Evolutionary conservation across 371 early-diverging fungal species (phyloP).

Genomic region (Mortierella sp.): DNA sequence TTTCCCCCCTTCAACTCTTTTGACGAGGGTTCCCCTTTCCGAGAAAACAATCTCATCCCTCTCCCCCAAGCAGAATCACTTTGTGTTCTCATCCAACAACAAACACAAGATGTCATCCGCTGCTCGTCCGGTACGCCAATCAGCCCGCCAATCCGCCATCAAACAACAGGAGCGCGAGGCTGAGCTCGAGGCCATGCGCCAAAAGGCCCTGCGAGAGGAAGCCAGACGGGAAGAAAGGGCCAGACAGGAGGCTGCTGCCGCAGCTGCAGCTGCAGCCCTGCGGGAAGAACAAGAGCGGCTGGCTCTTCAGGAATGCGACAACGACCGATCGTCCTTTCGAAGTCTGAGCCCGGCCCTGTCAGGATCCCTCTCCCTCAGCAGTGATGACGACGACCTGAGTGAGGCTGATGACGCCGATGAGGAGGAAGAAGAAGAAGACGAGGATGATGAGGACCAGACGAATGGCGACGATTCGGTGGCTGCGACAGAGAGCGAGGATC

Average conservation of each 20-base stretch:
- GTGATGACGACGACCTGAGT: constrained; percentile 6
- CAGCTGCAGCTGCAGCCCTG: constrained; percentile 8
- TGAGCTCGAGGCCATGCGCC: constrained; percentile 15
- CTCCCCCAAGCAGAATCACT: no score
- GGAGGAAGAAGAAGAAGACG: not conserved
- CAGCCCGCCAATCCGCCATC: constrained; percentile 49
- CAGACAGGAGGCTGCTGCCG: not conserved
- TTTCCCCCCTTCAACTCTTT: not conserved
- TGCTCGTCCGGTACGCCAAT: constrained; percentile 36
- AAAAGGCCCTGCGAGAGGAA: constrained; percentile 4
- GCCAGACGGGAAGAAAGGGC: not conserved
- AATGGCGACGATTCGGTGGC: not conserved
- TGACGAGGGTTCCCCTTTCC: not conserved
- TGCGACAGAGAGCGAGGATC: no score
- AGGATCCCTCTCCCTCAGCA: constrained; percentile 29
- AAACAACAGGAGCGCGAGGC: constrained; percentile 29
- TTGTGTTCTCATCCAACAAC: not conserved
- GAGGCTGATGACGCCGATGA: not conserved
- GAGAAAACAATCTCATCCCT: not conserved
- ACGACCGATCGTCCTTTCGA: constrained; percentile 18
- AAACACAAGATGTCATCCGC: constrained; percentile 14
- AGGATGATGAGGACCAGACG: not conserved
- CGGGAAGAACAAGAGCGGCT: constrained; percentile 10
- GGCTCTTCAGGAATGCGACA: not conserved
- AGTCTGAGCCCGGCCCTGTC: constrained; percentile 35